phyloP scores from a whole-genome alignment of 1,284 basidiomycete species.

The Leccinum huronense region DNA sequence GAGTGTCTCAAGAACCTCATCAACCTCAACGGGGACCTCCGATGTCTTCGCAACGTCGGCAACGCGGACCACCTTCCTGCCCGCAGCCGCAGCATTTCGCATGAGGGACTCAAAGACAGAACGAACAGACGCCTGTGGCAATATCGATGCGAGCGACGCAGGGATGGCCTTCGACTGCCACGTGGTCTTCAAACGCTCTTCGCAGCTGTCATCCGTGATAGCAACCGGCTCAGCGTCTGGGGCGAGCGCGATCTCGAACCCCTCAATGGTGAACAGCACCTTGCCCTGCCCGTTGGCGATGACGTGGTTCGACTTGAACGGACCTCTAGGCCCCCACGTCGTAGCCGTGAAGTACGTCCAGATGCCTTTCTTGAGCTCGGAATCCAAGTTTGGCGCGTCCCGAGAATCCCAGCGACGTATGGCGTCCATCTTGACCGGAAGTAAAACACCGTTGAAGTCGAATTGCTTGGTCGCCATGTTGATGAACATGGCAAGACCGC shows the following conservation, averaged over 20 bases:
- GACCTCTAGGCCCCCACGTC: conserved; percentile 27
- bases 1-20: conserved; percentile 17
- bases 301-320: conserved; percentile 32
- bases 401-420: conserved; percentile 33
- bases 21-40: conserved; percentile 21
- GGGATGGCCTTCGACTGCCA: conserved; percentile 33
- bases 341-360: conserved; percentile 29
- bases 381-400: conserved; percentile 23
- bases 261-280: conserved; percentile 32
- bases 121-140: conserved; percentile 13
- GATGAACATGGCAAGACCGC: conserved; percentile 34
- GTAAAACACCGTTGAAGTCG: conserved; percentile 33
- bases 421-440: conserved; percentile 31
- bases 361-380: conserved; percentile 30
- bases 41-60: conserved; percentile 24
- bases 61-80: conserved; percentile 24
- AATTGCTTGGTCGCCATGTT: conserved; percentile 33
- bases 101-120: conserved; percentile 22
- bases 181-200: conserved; percentile 27
- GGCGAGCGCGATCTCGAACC: conserved; percentile 31
- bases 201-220: conserved; percentile 26
- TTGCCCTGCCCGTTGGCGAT: conserved; percentile 29
- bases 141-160: conserved; percentile 8
- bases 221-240: conserved; percentile 29
- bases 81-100: conserved; percentile 17